Conservation (phyloP, 2,329 filamentous ascomycete species). For the Botrytis hyacinthi region DNA sequence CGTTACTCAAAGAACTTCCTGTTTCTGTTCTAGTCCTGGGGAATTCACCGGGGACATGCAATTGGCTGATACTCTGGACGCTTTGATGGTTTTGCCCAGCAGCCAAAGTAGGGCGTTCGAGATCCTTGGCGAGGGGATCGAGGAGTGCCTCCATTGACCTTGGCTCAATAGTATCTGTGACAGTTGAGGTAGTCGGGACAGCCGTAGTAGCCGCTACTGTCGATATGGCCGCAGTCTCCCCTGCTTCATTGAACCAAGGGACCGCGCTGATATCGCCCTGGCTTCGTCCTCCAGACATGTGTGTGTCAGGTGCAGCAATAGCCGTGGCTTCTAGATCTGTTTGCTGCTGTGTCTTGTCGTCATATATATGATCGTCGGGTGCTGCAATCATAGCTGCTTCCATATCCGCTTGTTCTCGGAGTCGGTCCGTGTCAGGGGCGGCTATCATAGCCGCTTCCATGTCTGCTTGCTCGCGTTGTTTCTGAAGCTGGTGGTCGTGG, state of each 20-base stretch:
- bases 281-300: constrained; percentile 32
- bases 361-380: constrained; percentile 26
- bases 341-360: constrained; percentile 24
- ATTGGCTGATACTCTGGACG: constrained; percentile 33
- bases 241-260: neutral
- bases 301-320: constrained; percentile 22
- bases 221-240: constrained; percentile 10
- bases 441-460: constrained; percentile 30
- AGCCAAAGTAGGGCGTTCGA: constrained; percentile 28
- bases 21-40: constrained; percentile 23
- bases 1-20: constrained; percentile 2
- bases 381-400: constrained; percentile 33
- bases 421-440: constrained; percentile 29
- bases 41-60: constrained; percentile 39
- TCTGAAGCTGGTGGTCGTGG: constrained; percentile 17
- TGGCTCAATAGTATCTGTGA: neutral
- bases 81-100: constrained; percentile 33
- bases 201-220: neutral
- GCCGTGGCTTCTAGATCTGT: constrained; percentile 25
- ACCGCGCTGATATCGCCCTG: constrained; percentile 23
- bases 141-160: constrained; percentile 22
- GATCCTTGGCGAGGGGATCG: constrained; percentile 25
- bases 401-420: constrained; percentile 26
- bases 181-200: constrained; percentile 10
- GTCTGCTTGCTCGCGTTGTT: constrained; percentile 24